phyloP scores from a whole-genome alignment of 805 yeast species.

The Jamesozyma piceae region DNA sequence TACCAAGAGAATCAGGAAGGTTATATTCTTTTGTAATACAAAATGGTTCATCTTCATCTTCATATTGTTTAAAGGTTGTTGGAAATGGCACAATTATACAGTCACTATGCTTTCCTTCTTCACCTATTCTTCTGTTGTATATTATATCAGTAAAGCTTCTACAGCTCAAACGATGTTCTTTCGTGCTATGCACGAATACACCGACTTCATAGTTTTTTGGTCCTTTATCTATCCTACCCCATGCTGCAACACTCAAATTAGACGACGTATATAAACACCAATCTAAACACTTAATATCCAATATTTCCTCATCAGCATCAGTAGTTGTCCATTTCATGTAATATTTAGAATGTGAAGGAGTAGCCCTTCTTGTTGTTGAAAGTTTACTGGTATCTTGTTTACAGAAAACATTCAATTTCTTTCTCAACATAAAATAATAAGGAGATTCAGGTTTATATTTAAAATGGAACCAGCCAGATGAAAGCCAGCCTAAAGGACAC shows the following conservation, averaged over 20 bases:
- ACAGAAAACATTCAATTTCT: conserved; percentile 14
- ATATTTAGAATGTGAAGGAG: conserved; percentile 62
- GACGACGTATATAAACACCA: conserved; percentile 74
- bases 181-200: conserved; percentile 31
- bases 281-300: conserved; percentile 27
- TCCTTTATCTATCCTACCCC: conserved; percentile 46
- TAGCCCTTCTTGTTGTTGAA: conserved; percentile 5
- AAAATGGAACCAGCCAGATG: conserved; percentile 27
- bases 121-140: conserved; percentile 7
- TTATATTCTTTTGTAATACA: conserved; percentile 14
- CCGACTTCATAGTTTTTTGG: conserved; percentile 50
- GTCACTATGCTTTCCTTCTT: background rate
- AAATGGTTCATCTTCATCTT: conserved; percentile 13
- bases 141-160: conserved; percentile 17
- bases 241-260: conserved; percentile 67
- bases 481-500: conserved; percentile 15
- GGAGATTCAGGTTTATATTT: conserved; percentile 10
- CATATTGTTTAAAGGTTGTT: conserved; percentile 11
- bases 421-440: conserved; percentile 13
- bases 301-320: conserved; percentile 25
- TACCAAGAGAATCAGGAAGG: conserved; percentile 11
- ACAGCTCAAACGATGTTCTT: conserved; percentile 7
- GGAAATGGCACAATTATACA: conserved; percentile 23
- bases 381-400: conserved; percentile 14
- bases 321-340: conserved; percentile 49